Evolutionary conservation across 352 stramenopile species (phyloP).

Genomic region (Globisporangium yorkense): DNA sequence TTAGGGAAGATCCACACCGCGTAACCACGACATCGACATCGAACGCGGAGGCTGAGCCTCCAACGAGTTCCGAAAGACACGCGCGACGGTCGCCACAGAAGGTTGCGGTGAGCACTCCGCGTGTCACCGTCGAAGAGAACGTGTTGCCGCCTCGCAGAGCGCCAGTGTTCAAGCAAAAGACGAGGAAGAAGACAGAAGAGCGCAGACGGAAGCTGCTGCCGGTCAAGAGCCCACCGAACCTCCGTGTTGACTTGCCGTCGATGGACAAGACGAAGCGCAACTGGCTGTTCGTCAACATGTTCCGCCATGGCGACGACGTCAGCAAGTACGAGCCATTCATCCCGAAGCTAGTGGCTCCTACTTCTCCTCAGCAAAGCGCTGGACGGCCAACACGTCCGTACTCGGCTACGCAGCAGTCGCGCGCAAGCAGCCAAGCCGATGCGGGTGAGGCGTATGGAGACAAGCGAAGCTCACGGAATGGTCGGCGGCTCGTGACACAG

Average conservation of each 20-base stretch:
- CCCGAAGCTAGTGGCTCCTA: conserved; percentile 11
- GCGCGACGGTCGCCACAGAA: conserved; percentile 4
- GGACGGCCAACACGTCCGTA: conserved; percentile 1
- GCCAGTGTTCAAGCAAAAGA: conserved; percentile 29
- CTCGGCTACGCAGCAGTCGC: conserved; percentile 17
- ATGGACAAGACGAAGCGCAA: conserved; percentile 67
- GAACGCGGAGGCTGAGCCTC: neutral
- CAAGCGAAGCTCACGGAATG: conserved; percentile 3
- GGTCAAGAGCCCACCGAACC: conserved; percentile 39
- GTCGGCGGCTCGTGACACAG: conserved; percentile 23
- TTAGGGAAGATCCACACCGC: too few relatives aligned
- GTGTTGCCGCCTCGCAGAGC: conserved; percentile 31
- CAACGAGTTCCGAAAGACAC: neutral
- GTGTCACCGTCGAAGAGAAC: conserved; percentile 21
- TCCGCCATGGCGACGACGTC: conserved; percentile 56
- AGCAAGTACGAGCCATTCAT: conserved; percentile 70
- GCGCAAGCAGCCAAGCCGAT: conserved; percentile 11
- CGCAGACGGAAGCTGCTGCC: conserved; percentile 33
- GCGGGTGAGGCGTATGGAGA: conserved; percentile 11
- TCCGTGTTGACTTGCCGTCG: conserved; percentile 40
- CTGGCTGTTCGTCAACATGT: conserved; percentile 80
- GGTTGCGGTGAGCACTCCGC: conserved; percentile 1
- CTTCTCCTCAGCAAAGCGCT: neutral
- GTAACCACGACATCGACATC: neutral
- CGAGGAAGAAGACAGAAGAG: conserved; percentile 18